Conservation (phyloP, 805 yeast species). For the Barnettozyma salicaria region DNA sequence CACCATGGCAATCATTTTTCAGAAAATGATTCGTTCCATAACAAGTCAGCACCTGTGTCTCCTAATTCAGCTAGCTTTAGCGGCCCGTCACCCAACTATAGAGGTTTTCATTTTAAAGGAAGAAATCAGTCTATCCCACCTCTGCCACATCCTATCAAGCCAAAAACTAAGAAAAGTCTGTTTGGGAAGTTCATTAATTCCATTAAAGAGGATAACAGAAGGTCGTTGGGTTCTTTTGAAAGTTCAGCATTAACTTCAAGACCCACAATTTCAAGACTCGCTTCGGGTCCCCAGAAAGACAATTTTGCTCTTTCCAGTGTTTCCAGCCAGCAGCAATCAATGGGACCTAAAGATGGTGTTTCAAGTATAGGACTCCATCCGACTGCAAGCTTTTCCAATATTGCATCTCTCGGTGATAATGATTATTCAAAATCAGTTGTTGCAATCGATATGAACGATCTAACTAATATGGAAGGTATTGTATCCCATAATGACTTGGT, state of each 20-base stretch:
- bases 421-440: constrained; percentile 34
- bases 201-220: constrained; percentile 21
- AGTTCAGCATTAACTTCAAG: constrained; percentile 8
- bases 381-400: constrained; percentile 9
- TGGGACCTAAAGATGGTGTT: constrained; percentile 4
- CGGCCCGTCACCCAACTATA: constrained; percentile 22
- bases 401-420: constrained; percentile 3
- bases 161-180: constrained; percentile 25
- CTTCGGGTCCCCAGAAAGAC: constrained; percentile 11
- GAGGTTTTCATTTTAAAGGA: constrained; percentile 28
- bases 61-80: constrained; percentile 3
- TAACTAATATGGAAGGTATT: constrained; percentile 48
- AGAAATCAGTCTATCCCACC: constrained; percentile 36
- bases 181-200: constrained; percentile 27
- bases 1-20: background rate
- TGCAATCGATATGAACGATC: constrained; percentile 31
- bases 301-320: constrained; percentile 7
- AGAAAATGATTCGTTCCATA: background rate
- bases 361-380: background rate
- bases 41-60: background rate
- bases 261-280: constrained; percentile 13
- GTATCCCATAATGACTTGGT: constrained; percentile 19
- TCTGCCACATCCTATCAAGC: constrained; percentile 43
- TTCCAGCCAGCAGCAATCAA: background rate
- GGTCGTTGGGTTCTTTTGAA: constrained; percentile 1